Evolutionary conservation across 768 basidiomycete species (phyloP), one percentile per base, ranked within the genome.

Genomic region (Saitozyma podzolica): DNA sequence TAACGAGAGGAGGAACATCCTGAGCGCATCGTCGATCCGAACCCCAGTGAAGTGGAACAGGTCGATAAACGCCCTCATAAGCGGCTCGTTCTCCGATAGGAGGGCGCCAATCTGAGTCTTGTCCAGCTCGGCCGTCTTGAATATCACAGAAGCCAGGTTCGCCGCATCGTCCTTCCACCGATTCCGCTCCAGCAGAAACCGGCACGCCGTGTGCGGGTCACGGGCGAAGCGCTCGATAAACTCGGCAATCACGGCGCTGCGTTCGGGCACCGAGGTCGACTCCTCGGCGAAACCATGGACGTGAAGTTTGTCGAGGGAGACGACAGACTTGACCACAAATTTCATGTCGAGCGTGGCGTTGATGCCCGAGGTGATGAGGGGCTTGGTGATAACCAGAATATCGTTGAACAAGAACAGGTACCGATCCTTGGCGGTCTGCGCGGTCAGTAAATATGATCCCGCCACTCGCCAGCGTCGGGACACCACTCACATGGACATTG

Each of bases 331-430:
- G 74, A 97, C 88, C 55, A 90, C 81, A 75, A 90, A 95, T 75
- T 86, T 87, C 72, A 88, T 84, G 69, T 93, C 92, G 56, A 84
- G 76, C 17, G 83, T 78, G n/a, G 74, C 73, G 16, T 54, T 53
- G 8, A 77, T 67, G 16, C 80, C 77, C 50, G 89, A 87, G 43
- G 86, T 84, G 58, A 87, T 82, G 62, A 93, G 83, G 11, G 93
- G 93, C 78, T 98, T 98, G 47, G 94, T 89, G 67, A 98, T 86
- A 78, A 98, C 85, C 58, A 98, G 85, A 57, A 98, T 85, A 78
- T 99, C 96, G 78, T 83, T 92, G 84, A 99, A 99, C n/a, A 98
- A 84, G 82, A 98, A 94, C 9, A 98, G 85, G 81, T 92, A 91
- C 10, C 96, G 88, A 74, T 97, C 93, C 79, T 98, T 97, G 78